phyloP scores from a whole-genome alignment of 2,329 filamentous ascomycete species.

The Phoma sp. region DNA sequence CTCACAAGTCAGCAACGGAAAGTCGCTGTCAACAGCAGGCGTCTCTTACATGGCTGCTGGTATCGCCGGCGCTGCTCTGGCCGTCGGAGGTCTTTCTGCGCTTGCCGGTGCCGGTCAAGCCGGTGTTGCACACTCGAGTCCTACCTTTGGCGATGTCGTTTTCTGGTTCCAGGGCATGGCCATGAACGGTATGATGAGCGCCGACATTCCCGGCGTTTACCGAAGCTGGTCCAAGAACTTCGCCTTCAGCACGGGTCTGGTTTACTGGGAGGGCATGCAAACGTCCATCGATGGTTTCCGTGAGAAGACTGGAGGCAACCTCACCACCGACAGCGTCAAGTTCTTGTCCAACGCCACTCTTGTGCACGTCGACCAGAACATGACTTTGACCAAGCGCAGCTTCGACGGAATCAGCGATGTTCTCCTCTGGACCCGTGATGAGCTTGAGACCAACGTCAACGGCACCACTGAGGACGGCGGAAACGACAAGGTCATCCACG shows the following conservation, averaged over 20 bases:
- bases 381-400: constrained; percentile 62
- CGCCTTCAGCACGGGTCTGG: constrained; percentile 83
- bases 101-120: constrained; percentile 62
- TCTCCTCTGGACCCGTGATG: constrained; percentile 64
- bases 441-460: constrained; percentile 36
- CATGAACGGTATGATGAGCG: constrained; percentile 95
- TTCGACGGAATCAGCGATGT: constrained; percentile 48
- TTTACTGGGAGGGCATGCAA: constrained; percentile 85
- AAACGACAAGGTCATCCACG: constrained; percentile 57
- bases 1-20: constrained; percentile 85
- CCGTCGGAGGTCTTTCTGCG: constrained; percentile 76
- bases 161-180: constrained; percentile 94
- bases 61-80: constrained; percentile 82
- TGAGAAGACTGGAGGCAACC: constrained; percentile 79
- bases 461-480: constrained; percentile 49
- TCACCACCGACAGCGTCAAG: constrained; percentile 78
- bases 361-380: constrained; percentile 69
- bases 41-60: constrained; percentile 86
- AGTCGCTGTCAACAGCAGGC: constrained; percentile 75
- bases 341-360: constrained; percentile 79
- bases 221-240: constrained; percentile 92
- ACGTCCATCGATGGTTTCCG: constrained; percentile 85
- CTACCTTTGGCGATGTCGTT: constrained; percentile 84
- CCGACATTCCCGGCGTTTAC: constrained; percentile 86
- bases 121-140: constrained; percentile 70